Conservation (phyloP, 495 filamentous ascomycete genomes). For the Xylaria venustula region DNA sequence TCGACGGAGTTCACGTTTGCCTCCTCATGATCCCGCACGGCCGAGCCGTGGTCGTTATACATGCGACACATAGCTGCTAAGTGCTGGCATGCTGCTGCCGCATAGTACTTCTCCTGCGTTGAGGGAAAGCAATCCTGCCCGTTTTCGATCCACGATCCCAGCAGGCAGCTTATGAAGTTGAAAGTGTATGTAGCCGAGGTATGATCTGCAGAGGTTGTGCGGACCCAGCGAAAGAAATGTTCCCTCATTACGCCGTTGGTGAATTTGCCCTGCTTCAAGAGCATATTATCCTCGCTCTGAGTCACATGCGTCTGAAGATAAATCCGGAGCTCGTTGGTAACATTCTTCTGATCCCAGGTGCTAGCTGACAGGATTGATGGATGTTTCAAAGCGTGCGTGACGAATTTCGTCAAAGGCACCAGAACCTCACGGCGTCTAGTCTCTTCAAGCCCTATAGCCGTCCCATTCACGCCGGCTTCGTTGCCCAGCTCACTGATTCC, state of each 20-base stretch:
- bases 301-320: constrained; percentile 25
- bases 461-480: neutral
- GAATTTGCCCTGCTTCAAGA: neutral
- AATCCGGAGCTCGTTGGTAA: constrained; percentile 8
- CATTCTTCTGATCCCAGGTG: neutral
- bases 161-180: neutral
- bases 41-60: constrained; percentile 41
- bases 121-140: constrained; percentile 9
- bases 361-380: neutral
- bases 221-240: constrained; percentile 28
- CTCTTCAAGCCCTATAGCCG: neutral
- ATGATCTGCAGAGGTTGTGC: constrained; percentile 28
- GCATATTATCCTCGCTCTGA: constrained; percentile 20
- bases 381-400: constrained; percentile 3
- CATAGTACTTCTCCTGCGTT: constrained; percentile 26
- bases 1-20: constrained; percentile 40
- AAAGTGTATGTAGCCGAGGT: neutral
- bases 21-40: constrained; percentile 32
- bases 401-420: neutral
- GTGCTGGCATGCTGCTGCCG: constrained; percentile 21
- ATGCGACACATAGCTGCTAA: constrained; percentile 37
- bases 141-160: constrained; percentile 14
- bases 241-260: neutral
- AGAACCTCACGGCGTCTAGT: neutral
- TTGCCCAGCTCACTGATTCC: neutral